Conservation (phyloP, 2,329 filamentous ascomycete species). For the Xenosphaeropsis pyriputrescens region DNA sequence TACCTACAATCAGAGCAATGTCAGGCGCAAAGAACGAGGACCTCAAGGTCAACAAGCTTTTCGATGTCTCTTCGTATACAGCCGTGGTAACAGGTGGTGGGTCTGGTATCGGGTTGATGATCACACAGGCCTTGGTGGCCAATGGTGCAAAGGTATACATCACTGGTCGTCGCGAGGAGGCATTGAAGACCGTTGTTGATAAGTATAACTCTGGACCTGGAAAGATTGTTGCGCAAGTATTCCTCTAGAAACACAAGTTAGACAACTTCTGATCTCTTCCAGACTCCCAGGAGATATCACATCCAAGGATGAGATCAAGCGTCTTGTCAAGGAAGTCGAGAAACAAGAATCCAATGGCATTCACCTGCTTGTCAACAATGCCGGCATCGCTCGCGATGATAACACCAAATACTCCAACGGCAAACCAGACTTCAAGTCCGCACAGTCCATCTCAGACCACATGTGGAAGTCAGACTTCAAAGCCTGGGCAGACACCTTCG, state of each 20-base stretch:
- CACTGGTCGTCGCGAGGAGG: slow-evolving; percentile 17
- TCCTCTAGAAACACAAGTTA: neutral
- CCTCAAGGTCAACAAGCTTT: slow-evolving; percentile 28
- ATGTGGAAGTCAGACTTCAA: slow-evolving; percentile 30
- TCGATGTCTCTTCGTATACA: slow-evolving; percentile 26
- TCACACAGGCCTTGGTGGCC: slow-evolving; percentile 14
- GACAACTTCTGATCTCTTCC: too few species aligned
- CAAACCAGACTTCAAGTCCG: slow-evolving; percentile 28
- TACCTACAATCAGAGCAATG: slow-evolving; percentile 5
- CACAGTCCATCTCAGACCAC: slow-evolving; percentile 32
- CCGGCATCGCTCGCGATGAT: slow-evolving; percentile 41
- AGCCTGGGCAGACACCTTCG: slow-evolving; percentile 55
- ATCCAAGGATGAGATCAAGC: slow-evolving; percentile 39
- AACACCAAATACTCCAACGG: slow-evolving; percentile 30
- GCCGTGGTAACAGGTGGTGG: slow-evolving; percentile 33
- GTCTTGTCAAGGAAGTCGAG: slow-evolving; percentile 34
- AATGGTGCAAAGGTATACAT: slow-evolving; percentile 20
- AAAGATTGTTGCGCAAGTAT: slow-evolving; percentile 14
- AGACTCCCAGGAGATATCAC: slow-evolving; percentile 38
- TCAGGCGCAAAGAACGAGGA: slow-evolving; percentile 6
- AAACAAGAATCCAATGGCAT: slow-evolving; percentile 37
- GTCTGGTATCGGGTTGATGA: slow-evolving; percentile 20
- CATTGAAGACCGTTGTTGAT: slow-evolving; percentile 18
- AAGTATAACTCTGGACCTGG: slow-evolving; percentile 33
- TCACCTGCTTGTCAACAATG: slow-evolving; percentile 39